Percentiles rank a stretch among this genome's conserved stretches.
Conservation (phyloP, 148 eudicot genomes). For the Dysphania ambrosioides region DNA sequence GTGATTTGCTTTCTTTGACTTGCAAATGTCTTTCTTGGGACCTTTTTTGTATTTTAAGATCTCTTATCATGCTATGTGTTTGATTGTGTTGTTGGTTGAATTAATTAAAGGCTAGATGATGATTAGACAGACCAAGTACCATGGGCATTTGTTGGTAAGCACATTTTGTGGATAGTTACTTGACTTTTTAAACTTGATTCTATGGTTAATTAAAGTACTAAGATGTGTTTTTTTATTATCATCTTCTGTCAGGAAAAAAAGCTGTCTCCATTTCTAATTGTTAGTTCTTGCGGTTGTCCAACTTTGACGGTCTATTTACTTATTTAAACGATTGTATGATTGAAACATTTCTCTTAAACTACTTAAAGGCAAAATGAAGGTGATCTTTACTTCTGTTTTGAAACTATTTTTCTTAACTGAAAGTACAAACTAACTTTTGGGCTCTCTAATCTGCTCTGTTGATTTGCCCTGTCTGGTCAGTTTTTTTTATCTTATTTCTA, state of each 20-base stretch:
- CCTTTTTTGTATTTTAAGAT: not conserved
- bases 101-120: slow-evolving; percentile 19
- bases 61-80: slow-evolving; percentile 23
- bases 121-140: slow-evolving; percentile 30
- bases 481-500: slow-evolving; percentile 11
- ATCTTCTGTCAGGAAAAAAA: slow-evolving; percentile 25
- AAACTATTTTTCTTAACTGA: slow-evolving; percentile 31
- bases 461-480: slow-evolving; percentile 25
- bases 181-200: slow-evolving; percentile 17
- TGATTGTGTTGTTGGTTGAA: slow-evolving; percentile 13
- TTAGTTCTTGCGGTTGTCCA: slow-evolving; percentile 13
- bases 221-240: slow-evolving; percentile 26
- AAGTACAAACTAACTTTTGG: slow-evolving; percentile 67
- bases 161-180: slow-evolving; percentile 22
- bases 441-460: slow-evolving; percentile 23
- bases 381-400: slow-evolving; percentile 33
- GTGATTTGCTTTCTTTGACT: slow-evolving; percentile 14
- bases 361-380: slow-evolving; percentile 18
- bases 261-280: slow-evolving; percentile 28
- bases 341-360: slow-evolving; percentile 10
- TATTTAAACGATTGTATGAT: slow-evolving; percentile 20
- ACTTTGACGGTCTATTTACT: slow-evolving; percentile 25
- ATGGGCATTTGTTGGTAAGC: slow-evolving; percentile 36
- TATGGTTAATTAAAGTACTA: slow-evolving; percentile 25
- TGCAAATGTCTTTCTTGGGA: not conserved